Conservation (phyloP, 495 filamentous ascomycete genomes). For the Aspergillus biplanus region DNA sequence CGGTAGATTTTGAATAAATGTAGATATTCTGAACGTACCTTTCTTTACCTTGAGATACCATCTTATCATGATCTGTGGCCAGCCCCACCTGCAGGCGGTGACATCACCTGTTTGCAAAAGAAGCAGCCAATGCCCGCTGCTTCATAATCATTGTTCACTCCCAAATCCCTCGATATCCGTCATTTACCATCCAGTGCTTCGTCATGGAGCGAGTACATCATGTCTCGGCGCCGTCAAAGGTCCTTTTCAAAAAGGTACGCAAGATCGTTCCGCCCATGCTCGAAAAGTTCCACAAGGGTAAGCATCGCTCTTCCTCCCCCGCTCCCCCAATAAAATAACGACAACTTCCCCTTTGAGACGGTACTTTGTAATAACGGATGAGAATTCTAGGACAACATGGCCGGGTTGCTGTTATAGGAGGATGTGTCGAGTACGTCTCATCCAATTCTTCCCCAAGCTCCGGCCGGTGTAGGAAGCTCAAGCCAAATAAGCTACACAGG, state of each 20-base stretch:
- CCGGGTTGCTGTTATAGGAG: constrained; percentile 90
- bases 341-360: background rate
- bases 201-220: constrained; percentile 50
- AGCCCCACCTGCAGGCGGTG: constrained; percentile 45
- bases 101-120: constrained; percentile 41
- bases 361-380: too few relatives aligned
- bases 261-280: constrained; percentile 94
- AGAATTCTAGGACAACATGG: constrained; percentile 76
- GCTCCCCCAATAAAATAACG: background rate
- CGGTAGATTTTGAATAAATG: constrained; percentile 12
- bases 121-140: background rate
- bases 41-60: constrained; percentile 1
- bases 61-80: constrained; percentile 8
- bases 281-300: constrained; percentile 96
- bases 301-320: background rate
- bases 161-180: background rate
- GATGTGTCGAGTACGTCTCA: constrained; percentile 73
- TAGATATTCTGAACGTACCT: constrained; percentile 7
- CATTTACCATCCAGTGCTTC: constrained; percentile 1
- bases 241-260: constrained; percentile 78
- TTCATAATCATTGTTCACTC: background rate
- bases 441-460: background rate
- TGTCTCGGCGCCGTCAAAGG: constrained; percentile 63
- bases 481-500: constrained; percentile 72
- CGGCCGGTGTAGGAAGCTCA: constrained; percentile 23